A percentile compares a stretch with the other conserved stretches of the same genome.
Evolutionary conservation across 495 filamentous ascomycete species (phyloP).

Genomic region (Gamarada debralockiae): DNA sequence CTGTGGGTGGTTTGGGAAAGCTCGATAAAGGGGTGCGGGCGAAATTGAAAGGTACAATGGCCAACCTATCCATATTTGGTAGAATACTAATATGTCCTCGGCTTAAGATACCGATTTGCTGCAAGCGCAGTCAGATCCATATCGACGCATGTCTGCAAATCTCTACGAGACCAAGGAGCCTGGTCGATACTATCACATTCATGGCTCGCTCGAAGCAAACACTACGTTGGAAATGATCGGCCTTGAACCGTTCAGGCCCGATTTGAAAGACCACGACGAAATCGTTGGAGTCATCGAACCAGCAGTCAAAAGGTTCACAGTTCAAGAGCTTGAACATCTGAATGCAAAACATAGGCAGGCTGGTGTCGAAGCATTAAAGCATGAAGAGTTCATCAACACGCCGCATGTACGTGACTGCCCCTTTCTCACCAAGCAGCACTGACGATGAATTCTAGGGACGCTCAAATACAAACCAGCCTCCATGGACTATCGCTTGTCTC

Average conservation of each 20-base stretch:
- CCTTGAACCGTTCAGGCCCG: constrained; percentile 56
- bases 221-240: constrained; percentile 70
- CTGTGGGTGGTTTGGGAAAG: constrained; percentile 11
- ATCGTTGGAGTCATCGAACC: constrained; percentile 64
- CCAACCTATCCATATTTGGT: neutral
- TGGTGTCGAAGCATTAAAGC: constrained; percentile 61
- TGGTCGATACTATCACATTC: constrained; percentile 71
- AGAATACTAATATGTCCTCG: neutral
- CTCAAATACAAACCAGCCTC: constrained; percentile 36
- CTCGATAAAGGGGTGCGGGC: neutral
- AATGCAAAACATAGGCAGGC: constrained; percentile 61
- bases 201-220: constrained; percentile 70
- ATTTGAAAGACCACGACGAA: constrained; percentile 61
- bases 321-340: constrained; percentile 58
- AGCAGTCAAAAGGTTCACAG: constrained; percentile 59
- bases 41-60: constrained; percentile 4
- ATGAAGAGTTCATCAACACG: constrained; percentile 59
- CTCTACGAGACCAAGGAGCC: constrained; percentile 65
- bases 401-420: constrained; percentile 43
- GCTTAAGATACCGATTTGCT: constrained; percentile 65
- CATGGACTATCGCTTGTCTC: constrained; percentile 50
- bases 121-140: constrained; percentile 65
- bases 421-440: neutral
- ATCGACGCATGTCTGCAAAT: constrained; percentile 72
- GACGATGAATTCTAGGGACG: constrained; percentile 37